Conservation (phyloP, 257 asterid genomes). For the Rehmannia glutinosa region DNA sequence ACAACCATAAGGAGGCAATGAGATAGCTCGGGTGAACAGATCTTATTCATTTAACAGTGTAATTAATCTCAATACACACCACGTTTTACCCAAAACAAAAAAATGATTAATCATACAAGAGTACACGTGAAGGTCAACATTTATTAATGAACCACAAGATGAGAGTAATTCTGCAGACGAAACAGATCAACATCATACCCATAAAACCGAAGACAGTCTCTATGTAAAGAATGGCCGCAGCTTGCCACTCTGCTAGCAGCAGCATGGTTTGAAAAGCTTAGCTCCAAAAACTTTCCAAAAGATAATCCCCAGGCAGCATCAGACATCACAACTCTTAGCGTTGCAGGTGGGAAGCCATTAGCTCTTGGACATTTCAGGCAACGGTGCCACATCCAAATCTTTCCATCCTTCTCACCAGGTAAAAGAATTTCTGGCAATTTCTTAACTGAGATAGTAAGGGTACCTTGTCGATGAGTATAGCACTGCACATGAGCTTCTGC, state of each 20-base stretch:
- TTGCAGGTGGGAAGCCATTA: constrained; percentile 89
- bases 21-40: not conserved
- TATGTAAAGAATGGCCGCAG: constrained; percentile 91
- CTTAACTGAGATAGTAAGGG: constrained; percentile 88
- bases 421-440: constrained; percentile 62
- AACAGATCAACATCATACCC: constrained; percentile 52
- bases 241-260: constrained; percentile 97
- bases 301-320: constrained; percentile 99
- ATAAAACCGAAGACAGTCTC: constrained; percentile 93
- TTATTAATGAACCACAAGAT: too few relatives aligned
- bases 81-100: too few relatives aligned
- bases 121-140: too few relatives aligned
- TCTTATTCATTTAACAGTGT: too few relatives aligned
- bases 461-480: constrained; percentile 91
- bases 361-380: constrained; percentile 83
- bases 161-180: too few relatives aligned
- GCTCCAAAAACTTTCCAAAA: constrained; percentile 96
- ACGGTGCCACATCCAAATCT: constrained; percentile 99
- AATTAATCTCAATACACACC: too few relatives aligned
- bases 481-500: constrained; percentile 91
- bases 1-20: not conserved
- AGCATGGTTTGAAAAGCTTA: constrained; percentile 95
- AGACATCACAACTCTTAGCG: constrained; percentile 89
- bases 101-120: too few relatives aligned
- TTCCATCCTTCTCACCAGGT: constrained; percentile 85